These are phyloP conservation scores for Sporobolomyces phaffii DNA, from an alignment of 768 basidiomycete species.

Conservation along the genomic window DNA sequence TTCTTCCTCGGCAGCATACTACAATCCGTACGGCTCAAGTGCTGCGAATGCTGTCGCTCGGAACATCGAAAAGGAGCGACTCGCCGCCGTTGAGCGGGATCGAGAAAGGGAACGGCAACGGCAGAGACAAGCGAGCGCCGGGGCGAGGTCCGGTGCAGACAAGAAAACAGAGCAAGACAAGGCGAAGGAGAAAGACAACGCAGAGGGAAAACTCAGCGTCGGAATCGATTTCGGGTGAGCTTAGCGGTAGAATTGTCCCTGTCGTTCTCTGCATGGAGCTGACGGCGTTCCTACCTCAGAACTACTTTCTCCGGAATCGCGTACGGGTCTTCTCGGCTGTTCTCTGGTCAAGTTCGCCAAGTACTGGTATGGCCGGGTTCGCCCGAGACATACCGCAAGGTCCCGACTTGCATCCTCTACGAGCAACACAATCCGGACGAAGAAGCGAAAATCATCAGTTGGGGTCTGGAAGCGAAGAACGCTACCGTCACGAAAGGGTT, in stretches of 20 bases:
- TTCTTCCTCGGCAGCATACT: background rate
- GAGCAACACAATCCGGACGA: slow-evolving; percentile 50
- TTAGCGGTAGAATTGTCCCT: too few species aligned
- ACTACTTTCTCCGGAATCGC: slow-evolving; percentile 47
- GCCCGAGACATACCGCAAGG: slow-evolving; percentile 76
- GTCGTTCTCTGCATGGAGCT: too few species aligned
- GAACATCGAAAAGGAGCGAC: slow-evolving; percentile 1
- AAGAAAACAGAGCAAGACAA: background rate
- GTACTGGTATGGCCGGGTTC: slow-evolving; percentile 81
- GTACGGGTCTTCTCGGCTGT: slow-evolving; percentile 77
- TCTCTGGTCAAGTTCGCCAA: slow-evolving; percentile 71
- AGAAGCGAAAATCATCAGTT: slow-evolving; percentile 65
- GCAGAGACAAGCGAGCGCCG: background rate
- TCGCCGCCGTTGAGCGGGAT: background rate
- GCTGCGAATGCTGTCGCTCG: slow-evolving; percentile 10
- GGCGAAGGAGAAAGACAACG: slow-evolving; percentile 3
- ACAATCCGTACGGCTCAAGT: slow-evolving; percentile 12
- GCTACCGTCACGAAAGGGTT: slow-evolving; percentile 63
- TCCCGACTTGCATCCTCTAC: slow-evolving; percentile 78
- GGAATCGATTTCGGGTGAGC: slow-evolving; percentile 38
- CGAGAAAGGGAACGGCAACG: background rate
- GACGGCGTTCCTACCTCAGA: background rate
- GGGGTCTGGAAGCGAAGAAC: slow-evolving; percentile 84
- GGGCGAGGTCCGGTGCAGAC: background rate
- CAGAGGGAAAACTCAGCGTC: slow-evolving; percentile 32